These are phyloP conservation scores for Starmerella roubikii DNA, from an alignment of 805 yeast genomes.

Conservation along the genomic window DNA sequence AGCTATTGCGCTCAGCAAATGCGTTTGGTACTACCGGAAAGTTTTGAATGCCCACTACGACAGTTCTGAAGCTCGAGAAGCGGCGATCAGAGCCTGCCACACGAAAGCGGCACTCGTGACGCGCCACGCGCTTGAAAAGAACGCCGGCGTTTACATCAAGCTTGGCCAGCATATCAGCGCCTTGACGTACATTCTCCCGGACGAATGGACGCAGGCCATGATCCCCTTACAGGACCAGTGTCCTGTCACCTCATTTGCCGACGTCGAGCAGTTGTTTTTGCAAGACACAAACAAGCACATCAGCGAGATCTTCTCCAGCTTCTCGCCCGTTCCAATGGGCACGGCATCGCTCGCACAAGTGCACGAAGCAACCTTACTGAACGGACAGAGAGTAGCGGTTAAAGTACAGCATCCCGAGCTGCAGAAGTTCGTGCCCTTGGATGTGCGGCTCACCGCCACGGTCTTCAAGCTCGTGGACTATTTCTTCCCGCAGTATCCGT, in stretches of 20 bases:
- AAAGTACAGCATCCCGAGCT: slow-evolving; percentile 88
- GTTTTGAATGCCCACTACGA: slow-evolving; percentile 36
- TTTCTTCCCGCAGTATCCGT: slow-evolving; percentile 85
- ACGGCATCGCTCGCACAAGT: slow-evolving; percentile 96
- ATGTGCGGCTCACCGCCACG: slow-evolving; percentile 58
- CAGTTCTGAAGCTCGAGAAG: slow-evolving; percentile 33
- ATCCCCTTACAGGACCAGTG: slow-evolving; percentile 82
- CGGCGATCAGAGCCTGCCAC: slow-evolving; percentile 56
- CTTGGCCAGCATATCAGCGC: slow-evolving; percentile 92
- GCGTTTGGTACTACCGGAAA: slow-evolving; percentile 56
- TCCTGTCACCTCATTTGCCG: slow-evolving; percentile 63
- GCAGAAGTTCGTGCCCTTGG: slow-evolving; percentile 79
- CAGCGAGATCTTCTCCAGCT: slow-evolving; percentile 50
- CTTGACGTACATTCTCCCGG: slow-evolving; percentile 76
- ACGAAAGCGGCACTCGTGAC: slow-evolving; percentile 65
- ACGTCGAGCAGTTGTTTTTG: slow-evolving; percentile 51
- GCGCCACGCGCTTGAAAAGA: slow-evolving; percentile 58
- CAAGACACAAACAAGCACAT: slow-evolving; percentile 50
- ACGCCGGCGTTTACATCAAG: slow-evolving; percentile 89
- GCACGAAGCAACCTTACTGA: slow-evolving; percentile 51
- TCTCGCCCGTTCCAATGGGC: slow-evolving; percentile 70
- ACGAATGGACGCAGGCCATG: slow-evolving; percentile 94
- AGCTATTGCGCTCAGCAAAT: slow-evolving; percentile 30
- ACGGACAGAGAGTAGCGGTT: slow-evolving; percentile 74
- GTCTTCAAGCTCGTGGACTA: slow-evolving; percentile 63